Base-by-base conservation (phyloP, 331 rosid species). In the Quercus lobata region DNA sequence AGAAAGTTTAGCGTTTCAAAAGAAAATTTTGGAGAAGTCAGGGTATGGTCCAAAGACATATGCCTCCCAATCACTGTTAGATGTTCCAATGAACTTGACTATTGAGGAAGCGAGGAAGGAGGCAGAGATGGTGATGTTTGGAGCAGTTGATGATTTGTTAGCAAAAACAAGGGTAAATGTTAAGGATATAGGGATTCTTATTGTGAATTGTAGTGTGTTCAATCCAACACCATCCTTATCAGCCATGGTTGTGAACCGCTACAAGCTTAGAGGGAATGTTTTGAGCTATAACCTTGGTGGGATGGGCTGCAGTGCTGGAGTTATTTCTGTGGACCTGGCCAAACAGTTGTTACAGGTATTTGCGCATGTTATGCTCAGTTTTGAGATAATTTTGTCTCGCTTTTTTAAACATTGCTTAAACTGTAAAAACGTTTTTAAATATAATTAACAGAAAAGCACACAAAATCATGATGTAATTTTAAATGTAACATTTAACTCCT, bases 271-370 rank as follows among this genome's bases (percentile, higher is more conserved):
- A 34, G 72, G 72, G 27, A 68, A 68, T 8, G 2, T 68, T 34
- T 18, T 34, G 7, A 68, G 72, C 72, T 68, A 68, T 34, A 68
- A 19, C 16, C 72, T 68, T 7, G 52, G 72, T 9, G 72, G 72
- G 53, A 68, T 68, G 72, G 72, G 72, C 72, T 68, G 72, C 72
- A 68, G 72, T 18, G 72, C 72, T 34, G 72, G 72, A 34, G 52
- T 68, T 34, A 34, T 68, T 68, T 18, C 72, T 5, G 1, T 68
- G 1, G 72, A 68, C 53, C 72, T 68, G 3, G 72, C 72, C 72
- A 68, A 34, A 34, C 52, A 49, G 5, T 34, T 68, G 72, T 19
- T 68, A 34, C 72, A 68, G 72, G 72, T 68, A 32, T 66, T 41
- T 32, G 17, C 32, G 12, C 25, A 8, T n/a, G 63, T 14, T 61